These are phyloP conservation scores for Saccharomyces eubayanus DNA, from an alignment of 805 yeast genomes.

Conservation along the genomic window DNA sequence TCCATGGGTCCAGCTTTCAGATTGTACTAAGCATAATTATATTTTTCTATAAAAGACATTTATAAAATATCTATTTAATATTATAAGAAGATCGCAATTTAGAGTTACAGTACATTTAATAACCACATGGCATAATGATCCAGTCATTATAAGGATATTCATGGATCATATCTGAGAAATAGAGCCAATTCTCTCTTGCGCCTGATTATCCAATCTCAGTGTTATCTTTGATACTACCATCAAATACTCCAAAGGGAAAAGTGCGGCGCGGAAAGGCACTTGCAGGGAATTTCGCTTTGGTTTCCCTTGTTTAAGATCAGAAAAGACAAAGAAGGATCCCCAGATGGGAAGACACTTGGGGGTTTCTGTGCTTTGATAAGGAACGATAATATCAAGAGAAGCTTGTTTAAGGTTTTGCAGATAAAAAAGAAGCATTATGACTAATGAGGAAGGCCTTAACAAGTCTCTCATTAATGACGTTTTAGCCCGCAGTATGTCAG, in stretches of 20 bases:
- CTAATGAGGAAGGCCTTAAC: background rate
- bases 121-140: background rate
- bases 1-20: constrained; percentile 99
- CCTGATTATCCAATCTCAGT: no score
- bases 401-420: background rate
- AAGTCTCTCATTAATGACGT: background rate
- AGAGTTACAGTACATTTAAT: background rate
- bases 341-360: background rate
- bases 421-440: background rate
- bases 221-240: background rate
- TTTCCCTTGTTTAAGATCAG: background rate
- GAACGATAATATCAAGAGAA: background rate
- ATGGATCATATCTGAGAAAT: background rate
- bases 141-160: background rate
- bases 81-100: background rate
- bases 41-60: background rate
- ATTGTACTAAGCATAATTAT: constrained; percentile 66
- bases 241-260: background rate
- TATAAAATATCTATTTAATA: background rate
- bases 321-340: background rate
- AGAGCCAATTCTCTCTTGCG: no score
- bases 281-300: background rate
- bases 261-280: background rate
- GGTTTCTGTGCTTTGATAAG: background rate
- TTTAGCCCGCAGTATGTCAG: constrained; percentile 8